Base-by-base conservation (phyloP, 257 asterid genomes). In the Capsicum pubescens region DNA sequence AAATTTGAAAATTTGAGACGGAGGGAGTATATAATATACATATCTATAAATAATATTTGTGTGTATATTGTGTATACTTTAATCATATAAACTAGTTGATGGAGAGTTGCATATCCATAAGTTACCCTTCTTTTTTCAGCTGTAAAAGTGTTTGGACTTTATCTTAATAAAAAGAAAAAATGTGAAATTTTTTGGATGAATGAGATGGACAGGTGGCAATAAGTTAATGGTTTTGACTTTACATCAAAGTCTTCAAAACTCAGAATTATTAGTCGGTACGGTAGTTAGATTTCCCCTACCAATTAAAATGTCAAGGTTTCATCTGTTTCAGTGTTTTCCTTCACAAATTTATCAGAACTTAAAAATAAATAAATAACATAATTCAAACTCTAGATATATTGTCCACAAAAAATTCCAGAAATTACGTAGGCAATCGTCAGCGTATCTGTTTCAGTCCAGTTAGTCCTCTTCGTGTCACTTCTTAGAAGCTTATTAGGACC, bases 221-320 rank as follows among this genome's bases (percentile, higher is more conserved):
- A 46, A 70, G 42, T 80, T 52, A 82, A 85, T 83, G 90, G 87
- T 57, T 92, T 90, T 91, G 94, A 94, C 98, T 86, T 85, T n/a
- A 76, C 39, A 84, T 42, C 60, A 21, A 90, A 86, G 87, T 90
- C 93, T 71, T 85, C 55, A 36, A 86, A 71, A 5, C 17, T 4
- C 64, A 83, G 91, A 82, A 76, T 46, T 66, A 76, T 85, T 86
- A 89, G 97, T 90, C 87, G 97, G 98, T 92, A 54, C 66, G 92
- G 98, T 94, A 69, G 98, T 92, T 94, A 90, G 92, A 85, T 87
- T 81, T 46, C 89, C 77, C 88, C 83, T 84, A 94, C 95, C 95
- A 91, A 90, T 92, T 90, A 86, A 87, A 48, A 74, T 50, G 84
- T 88, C 90, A 90, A 89, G 35, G 70, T 85, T 91, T 87, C 83